Evolutionary conservation across 2,329 filamentous ascomycete genomes (phyloP).

Genomic region (Dactylellina leptospora): DNA sequence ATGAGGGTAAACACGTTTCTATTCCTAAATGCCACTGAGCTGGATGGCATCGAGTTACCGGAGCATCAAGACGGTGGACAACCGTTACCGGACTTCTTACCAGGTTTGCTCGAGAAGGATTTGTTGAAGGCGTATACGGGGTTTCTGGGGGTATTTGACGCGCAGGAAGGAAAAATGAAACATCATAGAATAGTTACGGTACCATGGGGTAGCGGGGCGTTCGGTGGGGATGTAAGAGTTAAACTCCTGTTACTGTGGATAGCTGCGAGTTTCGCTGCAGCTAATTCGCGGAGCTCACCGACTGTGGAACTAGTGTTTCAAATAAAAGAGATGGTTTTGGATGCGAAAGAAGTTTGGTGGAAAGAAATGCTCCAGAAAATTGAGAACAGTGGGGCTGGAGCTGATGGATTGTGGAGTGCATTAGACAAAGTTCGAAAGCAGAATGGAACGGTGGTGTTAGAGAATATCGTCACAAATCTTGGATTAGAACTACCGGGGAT

Average conservation of each 20-base stretch:
- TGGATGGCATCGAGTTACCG: conserved; percentile 22
- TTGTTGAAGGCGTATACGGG: conserved; percentile 46
- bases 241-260: conserved; percentile 44
- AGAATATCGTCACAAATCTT: conserved; percentile 2
- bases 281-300: neutral
- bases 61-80: neutral
- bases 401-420: conserved; percentile 32
- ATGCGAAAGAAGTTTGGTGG: conserved; percentile 37
- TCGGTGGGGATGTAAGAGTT: conserved; percentile 41
- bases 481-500: conserved; percentile 1
- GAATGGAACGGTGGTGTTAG: neutral
- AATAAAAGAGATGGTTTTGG: conserved; percentile 37
- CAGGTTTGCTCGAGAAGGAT: conserved; percentile 34
- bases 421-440: neutral
- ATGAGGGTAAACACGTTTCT: conserved; percentile 31
- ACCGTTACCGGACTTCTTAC: conserved; percentile 36
- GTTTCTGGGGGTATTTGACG: conserved; percentile 25
- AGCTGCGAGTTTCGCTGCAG: conserved; percentile 40
- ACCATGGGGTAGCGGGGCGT: conserved; percentile 49
- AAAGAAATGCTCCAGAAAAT: conserved; percentile 29
- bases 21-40: conserved; percentile 35
- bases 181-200: conserved; percentile 32
- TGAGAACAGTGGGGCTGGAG: conserved; percentile 11
- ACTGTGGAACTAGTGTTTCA: conserved; percentile 20
- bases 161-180: conserved; percentile 4